Conservation (phyloP, 331 rosid genomes). For the Quercus phellos region DNA sequence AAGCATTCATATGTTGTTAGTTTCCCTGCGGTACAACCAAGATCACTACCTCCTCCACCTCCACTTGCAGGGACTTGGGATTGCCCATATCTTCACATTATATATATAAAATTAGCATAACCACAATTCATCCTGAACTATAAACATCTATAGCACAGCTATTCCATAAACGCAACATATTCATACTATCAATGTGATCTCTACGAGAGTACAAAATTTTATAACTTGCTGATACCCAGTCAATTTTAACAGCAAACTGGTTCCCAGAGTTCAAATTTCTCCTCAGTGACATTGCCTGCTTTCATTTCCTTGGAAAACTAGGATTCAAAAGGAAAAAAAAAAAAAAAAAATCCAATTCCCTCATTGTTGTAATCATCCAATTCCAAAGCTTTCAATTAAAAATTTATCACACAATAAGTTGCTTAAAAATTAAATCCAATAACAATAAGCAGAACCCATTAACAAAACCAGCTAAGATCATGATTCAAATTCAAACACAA, state of each 20-base stretch:
- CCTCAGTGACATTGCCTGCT: too few relatives aligned
- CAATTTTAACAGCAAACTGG: background rate
- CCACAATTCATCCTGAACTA: background rate
- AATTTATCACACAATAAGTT: background rate
- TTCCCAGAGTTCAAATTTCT: too few relatives aligned
- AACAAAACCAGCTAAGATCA: background rate
- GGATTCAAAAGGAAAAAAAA: too few relatives aligned
- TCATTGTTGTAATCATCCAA: too few relatives aligned
- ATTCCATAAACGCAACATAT: background rate
- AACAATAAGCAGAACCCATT: background rate
- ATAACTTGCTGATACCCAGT: background rate
- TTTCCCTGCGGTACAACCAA: slow-evolving; percentile 45
- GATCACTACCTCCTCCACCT: slow-evolving; percentile 30
- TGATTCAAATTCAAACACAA: background rate
- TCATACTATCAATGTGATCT: background rate
- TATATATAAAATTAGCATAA: background rate
- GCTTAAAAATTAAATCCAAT: background rate
- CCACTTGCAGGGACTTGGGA: slow-evolving; percentile 45
- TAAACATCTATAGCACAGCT: too few relatives aligned
- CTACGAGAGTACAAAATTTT: background rate
- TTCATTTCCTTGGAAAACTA: too few relatives aligned
- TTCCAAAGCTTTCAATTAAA: background rate
- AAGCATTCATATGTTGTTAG: slow-evolving; percentile 72
- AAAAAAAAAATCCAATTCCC: too few relatives aligned
- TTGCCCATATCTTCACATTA: slow-evolving; percentile 56